A percentile compares a stretch with the other conserved stretches of the same genome.
Evolutionary conservation across 106 monocot genomes (phyloP).

Genomic region (Acanthochlamys bracteata): DNA sequence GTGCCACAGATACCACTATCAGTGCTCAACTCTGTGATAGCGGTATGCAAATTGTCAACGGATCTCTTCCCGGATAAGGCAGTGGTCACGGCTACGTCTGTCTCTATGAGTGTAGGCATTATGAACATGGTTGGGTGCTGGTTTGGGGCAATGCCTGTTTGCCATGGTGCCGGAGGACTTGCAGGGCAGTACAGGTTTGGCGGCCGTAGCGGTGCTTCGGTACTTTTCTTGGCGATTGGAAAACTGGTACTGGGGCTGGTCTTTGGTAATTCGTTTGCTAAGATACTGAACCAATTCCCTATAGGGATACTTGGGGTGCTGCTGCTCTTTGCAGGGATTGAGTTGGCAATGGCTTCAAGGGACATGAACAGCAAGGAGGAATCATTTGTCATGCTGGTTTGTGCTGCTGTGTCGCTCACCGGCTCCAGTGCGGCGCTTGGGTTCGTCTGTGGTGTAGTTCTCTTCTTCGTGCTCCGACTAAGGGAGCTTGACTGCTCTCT

Average conservation of each 20-base stretch:
- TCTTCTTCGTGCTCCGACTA: slow-evolving; percentile 49
- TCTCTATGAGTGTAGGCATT: slow-evolving; percentile 79
- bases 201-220: slow-evolving; percentile 79
- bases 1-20: slow-evolving; percentile 82
- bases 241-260: slow-evolving; percentile 60
- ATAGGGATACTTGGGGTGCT: slow-evolving; percentile 83
- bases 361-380: slow-evolving; percentile 90
- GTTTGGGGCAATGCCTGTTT: slow-evolving; percentile 97
- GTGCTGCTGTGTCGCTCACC: slow-evolving; percentile 83
- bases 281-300: slow-evolving; percentile 65
- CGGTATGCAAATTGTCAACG: slow-evolving; percentile 74
- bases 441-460: slow-evolving; percentile 57
- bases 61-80: slow-evolving; percentile 73
- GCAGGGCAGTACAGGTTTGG: slow-evolving; percentile 98
- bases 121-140: slow-evolving; percentile 97
- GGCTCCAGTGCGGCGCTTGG: slow-evolving; percentile 85
- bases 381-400: slow-evolving; percentile 85
- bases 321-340: slow-evolving; percentile 83
- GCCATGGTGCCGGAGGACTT: slow-evolving; percentile 94
- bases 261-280: slow-evolving; percentile 76
- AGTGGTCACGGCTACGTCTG: slow-evolving; percentile 45
- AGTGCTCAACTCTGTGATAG: slow-evolving; percentile 74
- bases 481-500: slow-evolving; percentile 31
- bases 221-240: slow-evolving; percentile 61
- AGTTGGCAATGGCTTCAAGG: slow-evolving; percentile 92